Evolutionary conservation across 768 basidiomycete genomes (phyloP), one percentile per base, ranked within the genome.

Genomic region (Boletus huronensis): DNA sequence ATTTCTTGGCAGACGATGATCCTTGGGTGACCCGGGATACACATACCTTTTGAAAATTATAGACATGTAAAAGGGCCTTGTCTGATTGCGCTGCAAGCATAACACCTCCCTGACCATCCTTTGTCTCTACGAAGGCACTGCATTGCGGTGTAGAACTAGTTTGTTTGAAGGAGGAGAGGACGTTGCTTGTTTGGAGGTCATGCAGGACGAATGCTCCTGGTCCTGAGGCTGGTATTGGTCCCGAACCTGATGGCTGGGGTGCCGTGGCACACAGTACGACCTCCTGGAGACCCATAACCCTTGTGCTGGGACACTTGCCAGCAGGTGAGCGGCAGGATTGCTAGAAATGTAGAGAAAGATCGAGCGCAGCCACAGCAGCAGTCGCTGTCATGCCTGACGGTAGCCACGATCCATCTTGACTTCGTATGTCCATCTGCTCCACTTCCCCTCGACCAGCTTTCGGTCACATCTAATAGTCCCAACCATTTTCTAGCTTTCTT

Each of bases 91-190:
- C 84, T 28, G 91, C 85, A 21, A 97, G 77, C 50, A 97, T 78
- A 54, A 93, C 77, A 1, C 95, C 94, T 23, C 96, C 97, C 58
- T 84, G 80, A 0, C 85, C 85, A 67, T 84, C 76, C 46, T 72
- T 75, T 1, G 90, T 87, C 52, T 83, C 81, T 4, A 92, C 76
- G 25, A 84, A 74, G 7, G 84, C 81, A n/a, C 84, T 84, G 63
- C 83, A 90, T 50, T 87, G 82, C 3, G 76, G 64, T 11, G 75
- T 71, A 21, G 90, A 78, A 58, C 75, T 87, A 2, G 88, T 87
- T 58, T 93, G 93, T 66, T 95, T 96, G 79, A 94, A 95, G 1
- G 92, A 86, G n/a, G 87, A 82, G 39, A 95, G 78, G 3, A 80
- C 75, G 6, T 82, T 75, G 44, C 90, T 85, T 0, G 87, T 89